Conservation (phyloP, 1,284 basidiomycete species). For the Filobasidium uniguttulatum region DNA sequence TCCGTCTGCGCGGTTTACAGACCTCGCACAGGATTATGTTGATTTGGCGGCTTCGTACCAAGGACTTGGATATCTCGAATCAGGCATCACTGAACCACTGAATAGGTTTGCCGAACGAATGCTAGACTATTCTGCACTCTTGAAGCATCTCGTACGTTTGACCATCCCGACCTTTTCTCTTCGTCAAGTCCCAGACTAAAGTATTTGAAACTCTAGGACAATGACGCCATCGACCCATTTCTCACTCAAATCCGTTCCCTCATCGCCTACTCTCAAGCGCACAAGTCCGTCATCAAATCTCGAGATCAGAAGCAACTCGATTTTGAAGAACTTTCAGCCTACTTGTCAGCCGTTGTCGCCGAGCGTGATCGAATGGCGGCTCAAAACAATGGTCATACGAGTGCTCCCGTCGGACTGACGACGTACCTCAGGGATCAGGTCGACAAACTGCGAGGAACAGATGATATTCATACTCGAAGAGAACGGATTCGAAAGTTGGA, state of each 20-base stretch:
- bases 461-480: constrained; percentile 73
- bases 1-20: constrained; percentile 36
- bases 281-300: constrained; percentile 78
- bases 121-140: constrained; percentile 73
- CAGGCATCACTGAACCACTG: constrained; percentile 89
- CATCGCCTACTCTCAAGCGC: constrained; percentile 73
- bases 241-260: constrained; percentile 78
- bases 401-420: constrained; percentile 52
- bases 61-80: constrained; percentile 91
- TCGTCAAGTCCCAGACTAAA: neutral
- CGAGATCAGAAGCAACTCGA: constrained; percentile 98
- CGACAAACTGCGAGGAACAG: constrained; percentile 77
- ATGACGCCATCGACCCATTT: constrained; percentile 72
- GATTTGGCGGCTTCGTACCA: constrained; percentile 90
- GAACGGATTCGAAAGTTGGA: constrained; percentile 89
- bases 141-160: constrained; percentile 59
- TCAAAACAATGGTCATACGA: constrained; percentile 47
- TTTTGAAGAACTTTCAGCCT: constrained; percentile 93
- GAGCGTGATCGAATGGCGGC: constrained; percentile 86
- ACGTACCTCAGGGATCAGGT: constrained; percentile 90
- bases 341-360: constrained; percentile 74
- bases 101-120: constrained; percentile 92
- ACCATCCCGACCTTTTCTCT: neutral
- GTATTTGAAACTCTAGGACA: constrained; percentile 45
- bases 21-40: constrained; percentile 91